Conservation (phyloP, 768 basidiomycete species). For the Tephrocybe sp. region DNA sequence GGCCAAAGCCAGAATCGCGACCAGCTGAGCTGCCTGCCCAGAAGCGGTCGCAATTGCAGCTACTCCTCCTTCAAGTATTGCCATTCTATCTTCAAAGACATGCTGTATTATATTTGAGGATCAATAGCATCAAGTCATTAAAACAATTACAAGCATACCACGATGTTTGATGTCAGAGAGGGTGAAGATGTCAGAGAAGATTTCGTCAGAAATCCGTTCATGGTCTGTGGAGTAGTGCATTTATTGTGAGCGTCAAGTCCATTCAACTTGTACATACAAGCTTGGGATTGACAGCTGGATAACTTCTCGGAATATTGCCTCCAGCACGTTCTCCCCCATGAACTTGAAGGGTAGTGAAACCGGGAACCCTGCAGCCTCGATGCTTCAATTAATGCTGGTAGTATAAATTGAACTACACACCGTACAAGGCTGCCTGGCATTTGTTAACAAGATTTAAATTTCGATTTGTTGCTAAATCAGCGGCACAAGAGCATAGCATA, state of each 20-base stretch:
- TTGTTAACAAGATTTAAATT: background rate
- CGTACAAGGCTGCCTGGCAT: background rate
- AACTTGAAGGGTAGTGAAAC: conserved; percentile 2
- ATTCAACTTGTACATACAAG: too few species aligned
- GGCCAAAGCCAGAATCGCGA: conserved; percentile 62
- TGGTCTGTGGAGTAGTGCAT: too few species aligned
- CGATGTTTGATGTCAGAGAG: background rate
- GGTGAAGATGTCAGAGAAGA: too few species aligned
- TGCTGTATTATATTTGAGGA: conserved; percentile 26
- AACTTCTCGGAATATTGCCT: background rate
- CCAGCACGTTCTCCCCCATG: background rate
- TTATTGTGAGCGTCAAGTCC: too few species aligned
- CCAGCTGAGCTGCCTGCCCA: conserved; percentile 77
- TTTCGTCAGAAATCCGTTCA: too few species aligned
- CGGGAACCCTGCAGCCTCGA: background rate
- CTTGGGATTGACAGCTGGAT: background rate
- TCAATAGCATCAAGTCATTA: background rate
- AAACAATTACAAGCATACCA: background rate
- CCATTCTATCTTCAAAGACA: conserved; percentile 78
- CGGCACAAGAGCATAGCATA: background rate
- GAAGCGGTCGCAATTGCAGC: conserved; percentile 74
- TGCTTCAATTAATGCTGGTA: too few species aligned
- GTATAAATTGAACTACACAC: background rate
- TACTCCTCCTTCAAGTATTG: conserved; percentile 74
- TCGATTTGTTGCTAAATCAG: background rate